Percentiles rank a stretch among this genome's conserved stretches.
phyloP scores from a whole-genome alignment of 108 stramenopile species.

The Bacterosira constricta region DNA sequence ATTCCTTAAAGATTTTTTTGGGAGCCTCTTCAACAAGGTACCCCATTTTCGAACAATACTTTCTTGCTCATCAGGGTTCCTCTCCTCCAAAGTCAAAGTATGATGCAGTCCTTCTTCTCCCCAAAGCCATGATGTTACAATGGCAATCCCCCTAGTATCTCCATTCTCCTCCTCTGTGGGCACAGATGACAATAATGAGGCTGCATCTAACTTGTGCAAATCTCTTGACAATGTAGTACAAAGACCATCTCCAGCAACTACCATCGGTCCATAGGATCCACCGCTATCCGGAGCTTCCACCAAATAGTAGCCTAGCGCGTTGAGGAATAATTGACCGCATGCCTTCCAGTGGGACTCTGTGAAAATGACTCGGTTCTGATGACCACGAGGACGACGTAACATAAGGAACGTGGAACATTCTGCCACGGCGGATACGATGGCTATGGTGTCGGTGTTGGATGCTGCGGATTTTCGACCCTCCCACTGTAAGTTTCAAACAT shows the following conservation, averaged over 20 bases:
- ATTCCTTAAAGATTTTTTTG: neutral
- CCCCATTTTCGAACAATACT: neutral
- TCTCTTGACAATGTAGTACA: conserved; percentile 36
- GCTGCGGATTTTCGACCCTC: conserved; percentile 62
- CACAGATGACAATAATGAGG: neutral
- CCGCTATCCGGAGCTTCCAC: conserved; percentile 18
- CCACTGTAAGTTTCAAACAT: conserved; percentile 53
- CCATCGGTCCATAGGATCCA: conserved; percentile 3
- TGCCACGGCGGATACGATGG: conserved; percentile 64
- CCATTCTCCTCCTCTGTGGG: neutral
- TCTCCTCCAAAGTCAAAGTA: conserved; percentile 10
- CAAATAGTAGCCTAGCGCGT: conserved; percentile 33
- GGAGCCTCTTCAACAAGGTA: conserved; percentile 9
- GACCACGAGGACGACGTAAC: conserved; percentile 34
- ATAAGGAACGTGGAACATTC: conserved; percentile 72
- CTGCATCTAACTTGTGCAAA: conserved; percentile 24
- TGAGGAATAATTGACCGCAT: conserved; percentile 35
- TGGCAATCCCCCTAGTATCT: conserved; percentile 22
- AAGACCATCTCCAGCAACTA: conserved; percentile 29
- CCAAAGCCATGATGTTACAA: conserved; percentile 41
- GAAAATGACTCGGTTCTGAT: neutral
- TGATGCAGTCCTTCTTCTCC: conserved; percentile 26
- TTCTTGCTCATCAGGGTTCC: conserved; percentile 6
- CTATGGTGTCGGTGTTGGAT: conserved; percentile 46
- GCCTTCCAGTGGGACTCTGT: conserved; percentile 3